These are phyloP conservation scores for Picochlorum sp. DNA, from an alignment of 139 green algal genomes.

Conservation along the genomic window DNA sequence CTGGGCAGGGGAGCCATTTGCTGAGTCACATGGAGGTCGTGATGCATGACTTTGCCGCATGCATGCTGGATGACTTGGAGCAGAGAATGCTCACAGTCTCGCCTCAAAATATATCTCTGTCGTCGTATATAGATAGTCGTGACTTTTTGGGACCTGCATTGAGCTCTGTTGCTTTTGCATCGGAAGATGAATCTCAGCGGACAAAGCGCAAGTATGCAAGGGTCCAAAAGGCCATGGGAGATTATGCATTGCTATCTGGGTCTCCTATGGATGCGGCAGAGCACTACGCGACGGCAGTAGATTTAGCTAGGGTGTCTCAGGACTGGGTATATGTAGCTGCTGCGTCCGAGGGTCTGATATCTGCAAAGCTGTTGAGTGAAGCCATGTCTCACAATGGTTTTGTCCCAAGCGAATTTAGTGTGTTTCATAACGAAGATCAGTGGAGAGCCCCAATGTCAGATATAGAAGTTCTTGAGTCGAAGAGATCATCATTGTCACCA, in stretches of 20 bases:
- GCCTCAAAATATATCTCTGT: conserved; percentile 48
- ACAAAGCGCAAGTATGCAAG: conserved; percentile 55
- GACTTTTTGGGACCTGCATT: conserved; percentile 27
- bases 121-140: conserved; percentile 20
- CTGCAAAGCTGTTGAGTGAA: conserved; percentile 41
- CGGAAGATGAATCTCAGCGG: conserved; percentile 33
- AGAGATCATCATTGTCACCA: not conserved
- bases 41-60: conserved; percentile 76
- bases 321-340: conserved; percentile 43
- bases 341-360: conserved; percentile 45
- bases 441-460: conserved; percentile 19
- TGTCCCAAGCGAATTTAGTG: conserved; percentile 12
- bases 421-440: conserved; percentile 32
- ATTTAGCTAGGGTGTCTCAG: conserved; percentile 27
- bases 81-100: conserved; percentile 59
- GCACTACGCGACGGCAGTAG: conserved; percentile 51
- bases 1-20: conserved; percentile 38
- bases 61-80: conserved; percentile 71
- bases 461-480: not conserved
- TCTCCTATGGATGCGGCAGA: conserved; percentile 60
- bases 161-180: conserved; percentile 19
- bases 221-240: conserved; percentile 74
- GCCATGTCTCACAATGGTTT: conserved; percentile 35
- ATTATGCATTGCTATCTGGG: conserved; percentile 69
- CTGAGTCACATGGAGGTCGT: conserved; percentile 64